Conservation (phyloP, 1,284 basidiomycete genomes). For the Ceratobasidium sp. region DNA sequence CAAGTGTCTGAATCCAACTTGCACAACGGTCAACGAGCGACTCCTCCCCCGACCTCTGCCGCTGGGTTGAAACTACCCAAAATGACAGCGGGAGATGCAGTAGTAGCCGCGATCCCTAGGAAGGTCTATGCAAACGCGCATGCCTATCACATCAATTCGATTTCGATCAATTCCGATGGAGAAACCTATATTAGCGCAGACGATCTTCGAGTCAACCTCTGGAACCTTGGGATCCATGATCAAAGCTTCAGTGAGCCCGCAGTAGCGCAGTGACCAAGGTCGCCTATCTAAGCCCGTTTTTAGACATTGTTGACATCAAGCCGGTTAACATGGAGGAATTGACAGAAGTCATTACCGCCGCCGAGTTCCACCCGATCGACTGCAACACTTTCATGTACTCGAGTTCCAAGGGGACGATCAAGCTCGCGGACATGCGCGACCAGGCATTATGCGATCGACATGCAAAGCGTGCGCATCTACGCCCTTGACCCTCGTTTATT, state of each 20-base stretch:
- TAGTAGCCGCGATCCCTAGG: slow-evolving; percentile 96
- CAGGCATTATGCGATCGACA: slow-evolving; percentile 96
- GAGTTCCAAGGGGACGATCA: slow-evolving; percentile 99
- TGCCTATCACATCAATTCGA: slow-evolving; percentile 99
- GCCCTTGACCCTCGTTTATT: slow-evolving; percentile 39
- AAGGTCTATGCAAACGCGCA: slow-evolving; percentile 99
- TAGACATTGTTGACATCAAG: slow-evolving; percentile 99
- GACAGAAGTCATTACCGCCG: slow-evolving; percentile 98
- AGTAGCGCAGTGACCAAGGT: neutral
- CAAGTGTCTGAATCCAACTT: slow-evolving; percentile 98
- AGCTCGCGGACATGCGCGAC: slow-evolving; percentile 99
- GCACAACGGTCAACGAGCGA: slow-evolving; percentile 73
- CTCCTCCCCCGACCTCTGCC: slow-evolving; percentile 63
- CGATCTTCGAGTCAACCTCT: slow-evolving; percentile 95
- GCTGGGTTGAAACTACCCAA: slow-evolving; percentile 80
- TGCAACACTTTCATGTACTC: slow-evolving; percentile 99
- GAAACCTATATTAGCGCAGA: slow-evolving; percentile 99
- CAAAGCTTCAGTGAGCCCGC: slow-evolving; percentile 93
- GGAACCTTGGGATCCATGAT: slow-evolving; percentile 98
- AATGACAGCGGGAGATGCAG: slow-evolving; percentile 94
- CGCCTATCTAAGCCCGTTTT: slow-evolving; percentile 3
- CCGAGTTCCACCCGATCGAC: slow-evolving; percentile 97
- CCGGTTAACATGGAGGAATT: slow-evolving; percentile 99
- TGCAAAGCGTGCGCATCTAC: slow-evolving; percentile 86
- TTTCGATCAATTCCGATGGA: slow-evolving; percentile 98